phyloP scores from a whole-genome alignment of 306 rosid genomes.

The Castanospermum australe region DNA sequence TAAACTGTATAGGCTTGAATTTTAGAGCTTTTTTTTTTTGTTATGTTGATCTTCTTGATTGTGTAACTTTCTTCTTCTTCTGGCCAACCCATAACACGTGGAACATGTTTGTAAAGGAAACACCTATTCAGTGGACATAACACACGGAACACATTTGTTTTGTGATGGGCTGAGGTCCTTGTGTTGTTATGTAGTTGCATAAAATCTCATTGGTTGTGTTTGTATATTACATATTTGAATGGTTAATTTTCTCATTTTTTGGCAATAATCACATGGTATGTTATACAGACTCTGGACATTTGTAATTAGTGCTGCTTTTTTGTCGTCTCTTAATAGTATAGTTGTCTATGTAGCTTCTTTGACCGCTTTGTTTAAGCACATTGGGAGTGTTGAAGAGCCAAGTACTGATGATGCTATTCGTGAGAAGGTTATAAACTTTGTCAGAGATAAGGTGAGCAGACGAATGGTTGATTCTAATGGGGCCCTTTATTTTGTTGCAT shows the following conservation, averaged over 20 bases:
- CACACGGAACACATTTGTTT: slow-evolving; percentile 7
- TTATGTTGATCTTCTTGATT: not conserved
- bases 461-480: not conserved
- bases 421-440: slow-evolving; percentile 85
- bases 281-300: not conserved
- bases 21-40: not conserved
- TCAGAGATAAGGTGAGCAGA: slow-evolving; percentile 78
- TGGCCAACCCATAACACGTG: not conserved
- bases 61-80: not conserved
- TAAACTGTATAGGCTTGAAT: slow-evolving; percentile 14
- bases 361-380: slow-evolving; percentile 93
- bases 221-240: not conserved
- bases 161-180: slow-evolving; percentile 6
- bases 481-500: not conserved
- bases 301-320: slow-evolving; percentile 2
- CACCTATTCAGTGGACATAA: not conserved
- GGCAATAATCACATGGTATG: not conserved
- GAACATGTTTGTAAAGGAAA: too few relatives aligned
- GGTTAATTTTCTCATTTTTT: not conserved
- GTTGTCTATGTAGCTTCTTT: slow-evolving; percentile 75
- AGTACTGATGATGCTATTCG: slow-evolving; percentile 74
- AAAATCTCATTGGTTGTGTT: not conserved
- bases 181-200: not conserved
- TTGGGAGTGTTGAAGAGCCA: slow-evolving; percentile 79
- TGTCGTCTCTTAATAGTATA: slow-evolving; percentile 27